Conservation (phyloP, 73 alveolate genomes). For the Symbiodinium pilosum region DNA sequence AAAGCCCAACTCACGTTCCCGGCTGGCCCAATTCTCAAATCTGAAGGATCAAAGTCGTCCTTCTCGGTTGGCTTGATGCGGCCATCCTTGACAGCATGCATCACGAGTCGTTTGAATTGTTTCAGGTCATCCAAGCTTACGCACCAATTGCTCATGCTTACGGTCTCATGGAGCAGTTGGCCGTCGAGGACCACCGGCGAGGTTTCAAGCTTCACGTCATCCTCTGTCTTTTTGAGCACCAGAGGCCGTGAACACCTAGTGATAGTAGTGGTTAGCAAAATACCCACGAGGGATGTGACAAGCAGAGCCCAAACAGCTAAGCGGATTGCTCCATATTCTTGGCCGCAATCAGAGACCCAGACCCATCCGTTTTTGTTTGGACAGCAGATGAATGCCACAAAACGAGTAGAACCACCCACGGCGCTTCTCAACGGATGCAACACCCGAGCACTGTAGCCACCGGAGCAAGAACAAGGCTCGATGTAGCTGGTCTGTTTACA, state of each 20-base stretch:
- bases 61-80: not conserved
- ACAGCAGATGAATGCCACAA: not conserved
- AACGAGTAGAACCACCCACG: not conserved
- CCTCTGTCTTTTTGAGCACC: not conserved
- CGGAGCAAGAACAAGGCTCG: not conserved
- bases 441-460: not conserved
- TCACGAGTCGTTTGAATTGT: not conserved
- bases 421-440: not conserved
- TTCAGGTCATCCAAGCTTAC: slow-evolving; percentile 15
- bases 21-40: not conserved
- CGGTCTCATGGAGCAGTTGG: not conserved
- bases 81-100: slow-evolving; percentile 8
- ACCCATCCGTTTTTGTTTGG: not conserved
- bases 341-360: not conserved
- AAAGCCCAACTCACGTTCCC: not conserved
- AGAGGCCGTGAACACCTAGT: not conserved
- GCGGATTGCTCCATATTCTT: not conserved
- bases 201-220: not conserved
- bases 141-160: not conserved
- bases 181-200: slow-evolving; percentile 1
- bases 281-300: not conserved
- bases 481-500: not conserved
- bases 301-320: not conserved
- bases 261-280: not conserved
- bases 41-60: not conserved